phyloP scores from a whole-genome alignment of 768 basidiomycete genomes.

The Asterophora lycoperdoides region DNA sequence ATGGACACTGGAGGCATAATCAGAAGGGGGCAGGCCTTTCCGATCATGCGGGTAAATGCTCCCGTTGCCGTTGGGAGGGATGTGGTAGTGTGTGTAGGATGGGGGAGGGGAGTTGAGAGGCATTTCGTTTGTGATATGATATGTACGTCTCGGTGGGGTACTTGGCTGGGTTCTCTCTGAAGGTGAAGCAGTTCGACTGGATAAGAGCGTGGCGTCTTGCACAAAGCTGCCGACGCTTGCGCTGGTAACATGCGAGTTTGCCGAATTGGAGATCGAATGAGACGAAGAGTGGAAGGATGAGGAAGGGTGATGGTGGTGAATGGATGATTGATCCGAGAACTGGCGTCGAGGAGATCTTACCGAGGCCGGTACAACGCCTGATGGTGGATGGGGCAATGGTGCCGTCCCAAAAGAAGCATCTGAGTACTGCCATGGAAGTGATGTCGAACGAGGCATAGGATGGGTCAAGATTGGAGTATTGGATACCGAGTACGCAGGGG shows the following conservation, averaged over 20 bases:
- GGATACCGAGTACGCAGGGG: conserved; percentile 22
- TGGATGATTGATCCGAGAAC: conserved; percentile 6
- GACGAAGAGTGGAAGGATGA: conserved; percentile 19
- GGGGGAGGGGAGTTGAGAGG: conserved; percentile 39
- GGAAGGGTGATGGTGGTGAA: conserved; percentile 14
- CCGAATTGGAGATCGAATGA: conserved; percentile 20
- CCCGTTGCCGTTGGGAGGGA: conserved; percentile 13
- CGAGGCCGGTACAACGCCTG: conserved; percentile 13
- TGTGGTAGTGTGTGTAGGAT: conserved; percentile 30
- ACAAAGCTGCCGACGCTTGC: conserved; percentile 5
- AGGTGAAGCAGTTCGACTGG: conserved; percentile 1
- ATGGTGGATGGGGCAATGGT: conserved; percentile 2
- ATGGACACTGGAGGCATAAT: neutral
- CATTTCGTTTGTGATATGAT: conserved; percentile 39
- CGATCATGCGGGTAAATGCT: conserved; percentile 6
- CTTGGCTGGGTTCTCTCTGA: conserved; percentile 6
- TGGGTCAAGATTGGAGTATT: conserved; percentile 22
- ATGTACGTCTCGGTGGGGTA: conserved; percentile 35
- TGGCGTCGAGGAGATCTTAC: conserved; percentile 11
- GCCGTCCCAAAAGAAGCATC: conserved; percentile 23
- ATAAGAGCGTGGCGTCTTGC: conserved; percentile 6
- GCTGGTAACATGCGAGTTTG: conserved; percentile 18
- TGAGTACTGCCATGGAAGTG: conserved; percentile 31
- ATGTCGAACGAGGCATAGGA: conserved; percentile 32
- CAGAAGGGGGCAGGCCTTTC: conserved; percentile 2